Base-by-base conservation (phyloP, 1,284 basidiomycete species). In the Cutaneotrichosporon cutaneum region DNA sequence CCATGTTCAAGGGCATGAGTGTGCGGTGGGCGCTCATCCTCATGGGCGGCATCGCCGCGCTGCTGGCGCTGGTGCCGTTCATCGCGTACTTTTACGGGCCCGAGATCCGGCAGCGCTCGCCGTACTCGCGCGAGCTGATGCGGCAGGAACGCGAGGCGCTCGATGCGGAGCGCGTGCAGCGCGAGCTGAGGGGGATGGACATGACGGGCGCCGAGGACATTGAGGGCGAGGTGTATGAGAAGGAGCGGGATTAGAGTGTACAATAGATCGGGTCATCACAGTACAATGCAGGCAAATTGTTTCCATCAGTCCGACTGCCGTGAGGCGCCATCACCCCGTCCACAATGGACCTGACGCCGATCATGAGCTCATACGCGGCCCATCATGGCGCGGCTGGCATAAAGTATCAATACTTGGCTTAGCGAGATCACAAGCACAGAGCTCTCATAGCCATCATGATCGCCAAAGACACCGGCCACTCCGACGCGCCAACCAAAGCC, bases 21-120 rank as follows among this genome's bases (percentile, higher is more conserved):
- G 59, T 62, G 16, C 64, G 64, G 33, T 65, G 59, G 58, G 58
- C 61, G 11, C 54, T 62, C 6, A 59, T 65, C 18, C 36, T 62
- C 39, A 65, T 65, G 64, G 64, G 64, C 33, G 55, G 52, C 22
- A 24, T 62, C 27, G 64, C 64, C 26, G n/a, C 56, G 0, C 16
- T 65, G 6, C 67, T 78, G 2, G 68, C 74, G 0, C 55, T 69
- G 2, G 70, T 78, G 16, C 77, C 77, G 4, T 77, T 77, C 52
- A 60, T 74, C 3, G 74, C 74, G 4, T 76, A 70, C 63, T 67
- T 65, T 27, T 71, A 71, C 50, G 77, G 74, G 2, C 75, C 77
- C 1, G 53, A 64, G 61, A 77, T 80, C 44, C 61, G 77, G 22
- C 64, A 67, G 13, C 62, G 65, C 32, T 72, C 70, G 16, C 68